Evolutionary conservation across 495 filamentous ascomycete species (phyloP).

Genomic region (Talaromyces liani): DNA sequence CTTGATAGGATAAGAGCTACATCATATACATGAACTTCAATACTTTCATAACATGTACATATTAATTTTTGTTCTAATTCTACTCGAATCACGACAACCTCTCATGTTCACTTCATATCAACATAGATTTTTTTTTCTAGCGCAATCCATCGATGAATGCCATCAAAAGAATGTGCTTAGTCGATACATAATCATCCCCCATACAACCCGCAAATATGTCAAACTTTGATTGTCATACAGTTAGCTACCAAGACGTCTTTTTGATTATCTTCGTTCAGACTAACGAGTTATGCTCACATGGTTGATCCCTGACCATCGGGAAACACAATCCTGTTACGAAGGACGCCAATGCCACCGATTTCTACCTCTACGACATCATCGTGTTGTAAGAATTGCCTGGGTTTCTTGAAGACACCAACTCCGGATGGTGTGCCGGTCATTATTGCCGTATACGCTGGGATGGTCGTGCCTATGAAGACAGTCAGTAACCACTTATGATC

Average conservation of each 20-base stretch:
- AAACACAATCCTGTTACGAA: slow-evolving; percentile 9
- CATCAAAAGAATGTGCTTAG: not conserved
- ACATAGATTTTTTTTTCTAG: not conserved
- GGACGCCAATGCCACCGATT: not conserved
- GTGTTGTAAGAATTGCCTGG: not conserved
- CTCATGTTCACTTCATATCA: not conserved
- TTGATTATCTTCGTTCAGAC: not conserved
- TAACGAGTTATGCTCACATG: slow-evolving; percentile 8
- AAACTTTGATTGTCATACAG: not conserved
- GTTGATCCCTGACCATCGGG: slow-evolving; percentile 12
- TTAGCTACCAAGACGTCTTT: not conserved
- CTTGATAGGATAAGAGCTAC: too few species aligned
- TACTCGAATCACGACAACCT: too few species aligned
- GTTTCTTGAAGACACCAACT: slow-evolving; percentile 2
- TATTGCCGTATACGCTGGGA: slow-evolving; percentile 1
- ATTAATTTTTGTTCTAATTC: too few species aligned
- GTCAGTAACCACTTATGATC: not conserved
- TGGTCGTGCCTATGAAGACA: not conserved
- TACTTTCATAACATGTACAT: too few species aligned
- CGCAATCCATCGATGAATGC: not conserved
- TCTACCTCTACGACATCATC: slow-evolving; percentile 4
- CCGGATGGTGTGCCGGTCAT: slow-evolving; percentile 5
- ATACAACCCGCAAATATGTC: not conserved
- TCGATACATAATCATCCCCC: not conserved
- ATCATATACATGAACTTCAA: too few species aligned